These are phyloP conservation scores for Fusarium guadeloupense DNA, from an alignment of 2,329 filamentous ascomycete species.

Conservation along the genomic window DNA sequence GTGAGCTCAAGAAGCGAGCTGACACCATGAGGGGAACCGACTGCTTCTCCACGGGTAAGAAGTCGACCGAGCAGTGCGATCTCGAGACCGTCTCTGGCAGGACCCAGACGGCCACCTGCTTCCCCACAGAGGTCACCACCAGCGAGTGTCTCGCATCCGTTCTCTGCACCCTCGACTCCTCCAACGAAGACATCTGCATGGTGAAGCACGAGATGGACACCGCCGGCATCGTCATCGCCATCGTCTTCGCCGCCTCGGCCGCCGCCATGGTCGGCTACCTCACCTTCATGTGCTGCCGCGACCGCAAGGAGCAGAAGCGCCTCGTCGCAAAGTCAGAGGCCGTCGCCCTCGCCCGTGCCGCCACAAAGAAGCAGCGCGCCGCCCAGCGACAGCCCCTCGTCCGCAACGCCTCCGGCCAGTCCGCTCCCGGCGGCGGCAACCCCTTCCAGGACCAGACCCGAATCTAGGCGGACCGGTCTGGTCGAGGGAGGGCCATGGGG, in stretches of 20 bases:
- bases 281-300: constrained; percentile 62
- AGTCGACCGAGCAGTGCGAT: constrained; percentile 51
- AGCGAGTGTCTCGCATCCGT: constrained; percentile 55
- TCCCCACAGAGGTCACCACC: constrained; percentile 46
- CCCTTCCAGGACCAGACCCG: constrained; percentile 52
- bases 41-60: constrained; percentile 51
- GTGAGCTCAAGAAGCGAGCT: constrained; percentile 30
- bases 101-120: constrained; percentile 53
- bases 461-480: constrained; percentile 41
- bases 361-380: constrained; percentile 55
- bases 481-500: constrained; percentile 22
- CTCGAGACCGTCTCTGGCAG: constrained; percentile 49
- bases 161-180: constrained; percentile 54
- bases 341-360: constrained; percentile 59
- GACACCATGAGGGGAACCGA: constrained; percentile 37
- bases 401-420: constrained; percentile 43
- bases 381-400: constrained; percentile 51
- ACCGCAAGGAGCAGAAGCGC: constrained; percentile 56
- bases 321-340: constrained; percentile 59
- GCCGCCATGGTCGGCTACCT: constrained; percentile 52
- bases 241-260: constrained; percentile 57
- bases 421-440: constrained; percentile 37
- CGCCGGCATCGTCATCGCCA: constrained; percentile 58
- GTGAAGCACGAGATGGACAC: constrained; percentile 52
- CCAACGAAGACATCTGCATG: constrained; percentile 54